Evolutionary conservation across 495 filamentous ascomycete genomes (phyloP).

Genomic region (Hypoxylon cercidicola): DNA sequence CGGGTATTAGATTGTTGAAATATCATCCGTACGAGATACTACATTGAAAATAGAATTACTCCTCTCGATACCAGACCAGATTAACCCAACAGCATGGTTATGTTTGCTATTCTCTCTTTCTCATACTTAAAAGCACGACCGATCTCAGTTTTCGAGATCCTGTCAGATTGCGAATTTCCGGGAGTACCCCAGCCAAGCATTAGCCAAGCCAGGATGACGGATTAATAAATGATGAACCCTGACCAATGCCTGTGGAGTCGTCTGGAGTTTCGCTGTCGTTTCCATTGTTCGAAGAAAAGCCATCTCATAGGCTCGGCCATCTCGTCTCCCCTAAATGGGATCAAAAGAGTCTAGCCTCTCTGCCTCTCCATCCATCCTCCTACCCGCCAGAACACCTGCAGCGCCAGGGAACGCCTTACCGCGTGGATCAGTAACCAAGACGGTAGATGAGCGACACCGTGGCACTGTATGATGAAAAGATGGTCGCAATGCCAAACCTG

Average conservation of each 20-base stretch:
- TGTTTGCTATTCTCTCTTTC: background rate
- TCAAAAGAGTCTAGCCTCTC: constrained; percentile 43
- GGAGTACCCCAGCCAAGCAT: constrained; percentile 42
- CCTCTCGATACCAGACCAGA: too few species aligned
- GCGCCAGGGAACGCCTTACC: constrained; percentile 42
- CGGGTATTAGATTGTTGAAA: background rate
- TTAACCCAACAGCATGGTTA: background rate
- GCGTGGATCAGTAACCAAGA: constrained; percentile 38
- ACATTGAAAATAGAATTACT: too few species aligned
- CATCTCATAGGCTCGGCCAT: constrained; percentile 45
- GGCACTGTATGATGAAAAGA: constrained; percentile 26
- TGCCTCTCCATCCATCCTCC: constrained; percentile 30
- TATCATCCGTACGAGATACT: background rate
- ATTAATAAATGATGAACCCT: constrained; percentile 43
- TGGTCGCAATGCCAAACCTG: constrained; percentile 20
- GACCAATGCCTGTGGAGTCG: constrained; percentile 40
- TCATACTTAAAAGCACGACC: constrained; percentile 25
- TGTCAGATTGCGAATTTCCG: constrained; percentile 45
- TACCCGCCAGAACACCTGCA: constrained; percentile 47
- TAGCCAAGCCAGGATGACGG: constrained; percentile 42
- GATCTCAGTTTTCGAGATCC: constrained; percentile 41
- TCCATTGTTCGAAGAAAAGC: constrained; percentile 43
- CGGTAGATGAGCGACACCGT: constrained; percentile 27
- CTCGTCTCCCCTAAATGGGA: constrained; percentile 30
- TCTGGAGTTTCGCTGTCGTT: constrained; percentile 49